Conservation (phyloP, 495 filamentous ascomycete species). For the Talaromyces wortmannii region DNA sequence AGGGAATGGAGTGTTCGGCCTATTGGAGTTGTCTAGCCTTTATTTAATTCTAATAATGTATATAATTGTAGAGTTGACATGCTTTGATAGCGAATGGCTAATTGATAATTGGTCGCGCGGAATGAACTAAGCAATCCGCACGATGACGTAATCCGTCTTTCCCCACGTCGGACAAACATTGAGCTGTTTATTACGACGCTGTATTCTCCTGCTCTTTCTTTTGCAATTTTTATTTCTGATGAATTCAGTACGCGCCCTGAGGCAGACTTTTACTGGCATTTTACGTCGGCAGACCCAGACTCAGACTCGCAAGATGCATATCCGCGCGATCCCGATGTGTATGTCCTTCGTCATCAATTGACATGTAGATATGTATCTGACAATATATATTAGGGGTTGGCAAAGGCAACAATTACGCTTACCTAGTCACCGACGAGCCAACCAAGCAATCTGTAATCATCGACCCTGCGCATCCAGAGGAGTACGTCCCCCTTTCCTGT, state of each 20-base stretch:
- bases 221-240: neutral
- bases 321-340: slow-evolving; percentile 99
- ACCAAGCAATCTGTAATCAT: slow-evolving; percentile 91
- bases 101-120: too few species aligned
- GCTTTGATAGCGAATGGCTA: too few species aligned
- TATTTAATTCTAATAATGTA: neutral
- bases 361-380: neutral
- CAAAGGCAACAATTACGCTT: slow-evolving; percentile 90
- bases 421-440: slow-evolving; percentile 86
- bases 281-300: neutral
- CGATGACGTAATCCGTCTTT: too few species aligned
- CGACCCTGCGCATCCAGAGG: slow-evolving; percentile 86
- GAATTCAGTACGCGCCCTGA: neutral
- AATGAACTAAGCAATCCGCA: too few species aligned
- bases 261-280: neutral
- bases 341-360: slow-evolving; percentile 26
- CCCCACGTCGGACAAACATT: too few species aligned
- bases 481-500: slow-evolving; percentile 49
- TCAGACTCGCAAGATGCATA: slow-evolving; percentile 67
- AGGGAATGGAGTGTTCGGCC: slow-evolving; percentile 30
- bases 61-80: neutral
- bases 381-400: slow-evolving; percentile 65
- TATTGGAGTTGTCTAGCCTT: slow-evolving; percentile 17
- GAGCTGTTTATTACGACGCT: too few species aligned
- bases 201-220: too few species aligned